These are phyloP conservation scores for Pleurotus ostreatus DNA, from an alignment of 768 basidiomycete species.

Conservation along the genomic window DNA sequence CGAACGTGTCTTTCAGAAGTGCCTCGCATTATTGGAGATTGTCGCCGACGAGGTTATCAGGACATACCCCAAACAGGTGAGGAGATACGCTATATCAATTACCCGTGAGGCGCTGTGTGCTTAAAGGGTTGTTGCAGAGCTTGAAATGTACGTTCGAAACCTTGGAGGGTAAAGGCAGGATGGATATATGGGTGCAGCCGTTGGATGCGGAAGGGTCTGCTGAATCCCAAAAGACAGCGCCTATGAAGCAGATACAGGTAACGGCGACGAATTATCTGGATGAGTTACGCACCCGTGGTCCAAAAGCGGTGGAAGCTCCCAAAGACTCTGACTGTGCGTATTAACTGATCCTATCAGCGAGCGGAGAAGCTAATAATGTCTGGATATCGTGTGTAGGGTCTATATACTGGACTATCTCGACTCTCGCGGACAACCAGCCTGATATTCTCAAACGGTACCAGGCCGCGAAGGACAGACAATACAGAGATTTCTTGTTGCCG, in stretches of 20 bases:
- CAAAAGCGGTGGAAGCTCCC: slow-evolving; percentile 24
- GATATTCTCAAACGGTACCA: slow-evolving; percentile 34
- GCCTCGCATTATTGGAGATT: slow-evolving; percentile 65
- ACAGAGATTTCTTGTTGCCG: slow-evolving; percentile 44
- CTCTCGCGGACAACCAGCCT: slow-evolving; percentile 25
- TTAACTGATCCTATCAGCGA: not conserved
- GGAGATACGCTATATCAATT: slow-evolving; percentile 13
- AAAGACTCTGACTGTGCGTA: slow-evolving; percentile 26
- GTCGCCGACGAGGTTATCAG: slow-evolving; percentile 53
- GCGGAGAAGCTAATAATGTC: not conserved
- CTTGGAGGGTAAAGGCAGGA: slow-evolving; percentile 27
- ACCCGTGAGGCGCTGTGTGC: not conserved
- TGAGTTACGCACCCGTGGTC: slow-evolving; percentile 32
- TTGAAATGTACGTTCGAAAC: slow-evolving; percentile 64
- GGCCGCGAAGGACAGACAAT: slow-evolving; percentile 36
- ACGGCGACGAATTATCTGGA: slow-evolving; percentile 38
- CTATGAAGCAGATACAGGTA: slow-evolving; percentile 61
- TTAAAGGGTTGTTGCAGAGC: slow-evolving; percentile 30
- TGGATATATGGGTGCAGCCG: slow-evolving; percentile 71
- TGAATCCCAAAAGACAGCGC: slow-evolving; percentile 28
- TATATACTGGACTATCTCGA: slow-evolving; percentile 52
- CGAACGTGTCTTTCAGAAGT: slow-evolving; percentile 70
- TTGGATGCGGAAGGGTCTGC: slow-evolving; percentile 32
- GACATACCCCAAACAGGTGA: slow-evolving; percentile 65
- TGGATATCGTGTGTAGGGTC: slow-evolving; percentile 42